phyloP scores from a whole-genome alignment of 2,329 filamentous ascomycete species.

The Bisporella sp. region DNA sequence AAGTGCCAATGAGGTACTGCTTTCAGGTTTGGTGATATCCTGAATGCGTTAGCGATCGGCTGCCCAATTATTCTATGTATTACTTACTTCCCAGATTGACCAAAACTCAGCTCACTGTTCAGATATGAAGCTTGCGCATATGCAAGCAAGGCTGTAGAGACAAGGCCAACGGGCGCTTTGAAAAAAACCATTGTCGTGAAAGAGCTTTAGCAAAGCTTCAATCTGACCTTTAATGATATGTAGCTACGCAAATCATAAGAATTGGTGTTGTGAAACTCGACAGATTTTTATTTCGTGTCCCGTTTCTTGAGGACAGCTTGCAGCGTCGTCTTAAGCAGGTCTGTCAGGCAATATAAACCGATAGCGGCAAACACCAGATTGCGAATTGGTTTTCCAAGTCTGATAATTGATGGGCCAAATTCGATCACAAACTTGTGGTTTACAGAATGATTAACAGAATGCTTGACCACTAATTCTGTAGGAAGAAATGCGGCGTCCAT shows the following conservation, averaged over 20 bases:
- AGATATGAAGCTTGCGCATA: slow-evolving; percentile 25
- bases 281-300: neutral
- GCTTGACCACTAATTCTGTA: slow-evolving; percentile 35
- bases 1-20: slow-evolving; percentile 25
- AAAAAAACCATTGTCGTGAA: slow-evolving; percentile 15
- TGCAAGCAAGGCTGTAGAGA: slow-evolving; percentile 20
- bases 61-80: neutral
- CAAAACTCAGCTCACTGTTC: slow-evolving; percentile 34
- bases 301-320: slow-evolving; percentile 24
- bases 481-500: slow-evolving; percentile 33
- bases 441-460: slow-evolving; percentile 31
- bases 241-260: neutral
- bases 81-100: slow-evolving; percentile 32
- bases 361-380: slow-evolving; percentile 41
- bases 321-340: slow-evolving; percentile 32
- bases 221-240: neutral
- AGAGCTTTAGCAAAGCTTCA: slow-evolving; percentile 5
- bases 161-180: slow-evolving; percentile 9
- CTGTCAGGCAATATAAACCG: slow-evolving; percentile 27
- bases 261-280: neutral
- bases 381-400: slow-evolving; percentile 43
- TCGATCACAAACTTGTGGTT: slow-evolving; percentile 43
- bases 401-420: slow-evolving; percentile 39
- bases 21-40: slow-evolving; percentile 25
- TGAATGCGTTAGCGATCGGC: slow-evolving; percentile 11